Percentiles rank a stretch among this genome's conserved stretches.
phyloP scores from a whole-genome alignment of 2,329 filamentous ascomycete genomes.

The Drechslerella dactyloides region DNA sequence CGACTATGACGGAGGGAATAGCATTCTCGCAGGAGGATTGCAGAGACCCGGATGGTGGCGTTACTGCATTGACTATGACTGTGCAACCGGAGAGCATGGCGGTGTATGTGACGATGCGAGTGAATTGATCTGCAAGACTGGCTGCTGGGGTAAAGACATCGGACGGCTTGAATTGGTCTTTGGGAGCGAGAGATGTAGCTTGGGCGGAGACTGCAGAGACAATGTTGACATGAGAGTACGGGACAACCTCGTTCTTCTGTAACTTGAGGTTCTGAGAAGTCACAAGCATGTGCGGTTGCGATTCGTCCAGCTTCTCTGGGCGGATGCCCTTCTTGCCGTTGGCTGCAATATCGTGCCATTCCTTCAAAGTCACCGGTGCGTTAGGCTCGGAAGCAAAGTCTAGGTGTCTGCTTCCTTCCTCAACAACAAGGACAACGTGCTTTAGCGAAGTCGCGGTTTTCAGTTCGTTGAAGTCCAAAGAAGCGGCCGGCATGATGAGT shows the following conservation, averaged over 20 bases:
- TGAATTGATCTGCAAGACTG: slow-evolving; percentile 77
- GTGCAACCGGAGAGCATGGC: slow-evolving; percentile 85
- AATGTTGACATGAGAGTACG: slow-evolving; percentile 82
- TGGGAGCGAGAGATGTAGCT: slow-evolving; percentile 74
- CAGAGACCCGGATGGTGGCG: slow-evolving; percentile 74
- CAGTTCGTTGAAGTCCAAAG: slow-evolving; percentile 80
- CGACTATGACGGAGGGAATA: slow-evolving; percentile 80
- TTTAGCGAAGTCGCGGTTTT: slow-evolving; percentile 73
- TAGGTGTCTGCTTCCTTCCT: slow-evolving; percentile 87
- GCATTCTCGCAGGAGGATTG: slow-evolving; percentile 74
- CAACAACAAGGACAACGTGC: slow-evolving; percentile 89
- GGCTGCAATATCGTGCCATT: slow-evolving; percentile 83
- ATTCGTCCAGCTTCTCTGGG: slow-evolving; percentile 61
- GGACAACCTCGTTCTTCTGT: slow-evolving; percentile 72
- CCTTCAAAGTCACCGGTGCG: slow-evolving; percentile 76
- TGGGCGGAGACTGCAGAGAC: slow-evolving; percentile 83
- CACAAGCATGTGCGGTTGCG: slow-evolving; percentile 45
- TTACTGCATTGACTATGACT: slow-evolving; percentile 85
- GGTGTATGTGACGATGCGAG: slow-evolving; percentile 77
- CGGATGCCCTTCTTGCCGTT: slow-evolving; percentile 70
- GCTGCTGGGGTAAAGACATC: slow-evolving; percentile 88
- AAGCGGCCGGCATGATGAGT: slow-evolving; percentile 81
- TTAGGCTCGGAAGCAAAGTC: slow-evolving; percentile 71
- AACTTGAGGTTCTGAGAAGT: slow-evolving; percentile 55
- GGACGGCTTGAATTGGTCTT: slow-evolving; percentile 73